Evolutionary conservation across 1,139 yeast species (phyloP), one percentile per base, ranked within the genome.

Genomic region (Suhomyces bolitotheri): DNA sequence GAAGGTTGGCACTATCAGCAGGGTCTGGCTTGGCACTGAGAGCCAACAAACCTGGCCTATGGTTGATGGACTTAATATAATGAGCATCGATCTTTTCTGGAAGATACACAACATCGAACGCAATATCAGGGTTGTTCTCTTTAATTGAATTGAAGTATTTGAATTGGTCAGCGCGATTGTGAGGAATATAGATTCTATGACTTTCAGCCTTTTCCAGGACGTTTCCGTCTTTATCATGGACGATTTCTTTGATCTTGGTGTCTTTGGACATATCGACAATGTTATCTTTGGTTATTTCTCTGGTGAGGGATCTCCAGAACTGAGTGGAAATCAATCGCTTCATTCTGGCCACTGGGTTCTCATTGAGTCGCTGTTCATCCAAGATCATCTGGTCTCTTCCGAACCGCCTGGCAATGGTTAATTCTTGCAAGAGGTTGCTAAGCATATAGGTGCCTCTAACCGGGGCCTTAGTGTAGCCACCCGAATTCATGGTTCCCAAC

Each of bases 371-470:
- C 10, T 81, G 82, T 58, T 89, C 96, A 58, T 88, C 96, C 40
- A 90, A 64, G 35, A 86, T 70, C 68, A 88, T 77, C 52, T 80
- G 85, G 41, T 76, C 78, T 45, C 92, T 71, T 7, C 96, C 96
- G 54, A 80, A 75, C 44, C 85, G 68, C 54, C 85, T 79, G 13
- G 97, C 97, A 45, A 89, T 78, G 1, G 96, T 88, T 47, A 90
- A 70, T 60, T 90, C 97, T 62, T 90, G 97, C 39, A 90, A 70
- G 35, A 90, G 63, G 58, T 90, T 90, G 1, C 95, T 84, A 35
- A 90, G 68, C 92, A 86, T 86, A 55, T 90, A 90, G 0, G 96
- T 89, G 10, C 97, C 97, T 45, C 96, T 68, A 35, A 90, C 73
- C 37, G 82, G 87, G 29, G 77, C 73, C 49, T 79, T 82, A 29